Conservation (phyloP, 805 yeast species). For the Ogataea ganodermae region DNA sequence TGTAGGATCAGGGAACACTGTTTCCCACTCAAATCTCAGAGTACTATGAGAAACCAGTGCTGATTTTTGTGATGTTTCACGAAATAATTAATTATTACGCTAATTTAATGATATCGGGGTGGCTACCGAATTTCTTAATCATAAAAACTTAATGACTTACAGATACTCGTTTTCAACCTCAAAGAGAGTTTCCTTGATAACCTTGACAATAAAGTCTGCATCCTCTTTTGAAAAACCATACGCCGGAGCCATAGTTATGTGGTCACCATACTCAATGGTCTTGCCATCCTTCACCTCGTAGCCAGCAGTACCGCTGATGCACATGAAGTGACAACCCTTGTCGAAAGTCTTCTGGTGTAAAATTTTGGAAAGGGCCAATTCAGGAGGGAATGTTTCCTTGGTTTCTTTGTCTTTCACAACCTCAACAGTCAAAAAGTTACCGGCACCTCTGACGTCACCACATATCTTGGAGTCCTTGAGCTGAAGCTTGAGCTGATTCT, state of each 20-base stretch:
- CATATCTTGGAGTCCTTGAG: conserved; percentile 34
- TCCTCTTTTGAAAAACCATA: conserved; percentile 44
- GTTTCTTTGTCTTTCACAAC: conserved; percentile 46
- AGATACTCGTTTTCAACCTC: conserved; percentile 36
- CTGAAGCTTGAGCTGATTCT: conserved; percentile 34
- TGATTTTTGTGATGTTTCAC: too few species aligned
- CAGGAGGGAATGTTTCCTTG: conserved; percentile 44
- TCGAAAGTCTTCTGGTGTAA: conserved; percentile 15
- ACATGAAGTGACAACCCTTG: conserved; percentile 20
- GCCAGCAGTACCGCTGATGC: conserved; percentile 21
- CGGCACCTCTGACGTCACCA: conserved; percentile 55
- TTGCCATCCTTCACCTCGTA: conserved; percentile 31
- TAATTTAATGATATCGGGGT: too few species aligned
- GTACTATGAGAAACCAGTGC: background rate
- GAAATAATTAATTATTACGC: background rate
- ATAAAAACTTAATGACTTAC: too few species aligned
- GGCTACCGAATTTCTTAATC: too few species aligned
- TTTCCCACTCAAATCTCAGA: too few species aligned
- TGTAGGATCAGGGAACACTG: too few species aligned
- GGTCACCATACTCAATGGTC: conserved; percentile 40
- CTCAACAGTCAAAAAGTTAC: conserved; percentile 55
- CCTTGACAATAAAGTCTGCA: conserved; percentile 43
- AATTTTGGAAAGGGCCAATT: conserved; percentile 22
- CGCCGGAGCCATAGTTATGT: conserved; percentile 47
- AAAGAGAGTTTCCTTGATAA: conserved; percentile 41